These are phyloP conservation scores for Saccharomycopsis guyanensis DNA, from an alignment of 805 yeast genomes.

Conservation along the genomic window DNA sequence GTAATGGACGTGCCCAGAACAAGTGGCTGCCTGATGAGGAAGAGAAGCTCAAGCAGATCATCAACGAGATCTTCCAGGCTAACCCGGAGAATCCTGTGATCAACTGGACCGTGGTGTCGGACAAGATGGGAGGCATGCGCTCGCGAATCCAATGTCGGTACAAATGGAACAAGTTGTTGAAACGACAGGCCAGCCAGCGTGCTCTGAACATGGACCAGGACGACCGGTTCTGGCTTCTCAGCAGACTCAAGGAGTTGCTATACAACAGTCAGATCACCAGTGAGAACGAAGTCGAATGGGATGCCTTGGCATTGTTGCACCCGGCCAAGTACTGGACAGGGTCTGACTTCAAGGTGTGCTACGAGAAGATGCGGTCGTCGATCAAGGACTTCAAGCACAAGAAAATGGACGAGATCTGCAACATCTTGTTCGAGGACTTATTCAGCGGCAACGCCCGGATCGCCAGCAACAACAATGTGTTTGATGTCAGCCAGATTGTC, in stretches of 20 bases:
- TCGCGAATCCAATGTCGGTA: conserved; percentile 93
- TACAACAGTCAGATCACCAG: conserved; percentile 28
- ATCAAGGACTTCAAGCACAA: conserved; percentile 42
- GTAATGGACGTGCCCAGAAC: conserved; percentile 61
- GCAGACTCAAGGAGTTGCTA: conserved; percentile 35
- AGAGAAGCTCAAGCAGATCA: conserved; percentile 45
- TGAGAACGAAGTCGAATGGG: conserved; percentile 46
- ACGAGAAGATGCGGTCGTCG: conserved; percentile 48
- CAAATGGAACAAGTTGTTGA: conserved; percentile 82
- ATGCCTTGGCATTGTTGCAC: conserved; percentile 40
- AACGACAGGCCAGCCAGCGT: conserved; percentile 44
- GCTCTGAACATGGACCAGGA: conserved; percentile 36
- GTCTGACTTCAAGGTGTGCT: conserved; percentile 52
- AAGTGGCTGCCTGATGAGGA: conserved; percentile 81
- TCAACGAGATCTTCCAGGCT: conserved; percentile 40
- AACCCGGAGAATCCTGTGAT: conserved; percentile 38
- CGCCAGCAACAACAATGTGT: background rate
- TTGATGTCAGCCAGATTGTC: background rate
- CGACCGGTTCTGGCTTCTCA: conserved; percentile 46
- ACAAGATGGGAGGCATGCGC: conserved; percentile 79
- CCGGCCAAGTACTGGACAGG: conserved; percentile 47
- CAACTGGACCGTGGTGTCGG: conserved; percentile 91
- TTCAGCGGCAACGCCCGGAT: conserved; percentile 2
- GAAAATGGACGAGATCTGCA: conserved; percentile 28
- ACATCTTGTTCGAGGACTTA: conserved; percentile 22